Evolutionary conservation across 257 asterid genomes (phyloP).

Genomic region (Coffea canephora): DNA sequence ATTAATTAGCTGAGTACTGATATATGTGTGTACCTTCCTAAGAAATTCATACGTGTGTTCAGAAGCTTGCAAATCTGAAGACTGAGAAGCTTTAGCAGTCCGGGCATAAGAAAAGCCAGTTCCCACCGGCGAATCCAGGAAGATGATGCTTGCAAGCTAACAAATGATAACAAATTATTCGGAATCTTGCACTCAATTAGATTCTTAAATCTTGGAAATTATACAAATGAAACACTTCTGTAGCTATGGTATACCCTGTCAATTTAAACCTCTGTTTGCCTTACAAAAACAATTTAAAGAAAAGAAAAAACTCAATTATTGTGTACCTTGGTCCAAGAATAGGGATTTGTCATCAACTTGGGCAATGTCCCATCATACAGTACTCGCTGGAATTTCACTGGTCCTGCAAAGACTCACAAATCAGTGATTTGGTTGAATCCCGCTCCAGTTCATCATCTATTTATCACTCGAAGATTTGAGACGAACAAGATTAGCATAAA

Average conservation of each 20-base stretch:
- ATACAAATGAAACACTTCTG: background rate
- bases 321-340: slow-evolving; percentile 35
- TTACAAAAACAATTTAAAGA: too few species aligned
- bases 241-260: background rate
- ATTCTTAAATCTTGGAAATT: background rate
- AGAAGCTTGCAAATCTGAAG: slow-evolving; percentile 10
- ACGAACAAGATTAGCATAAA: background rate
- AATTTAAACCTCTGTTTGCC: background rate
- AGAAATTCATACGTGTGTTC: slow-evolving; percentile 27
- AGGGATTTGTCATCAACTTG: slow-evolving; percentile 17
- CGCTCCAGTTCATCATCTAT: background rate
- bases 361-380: slow-evolving; percentile 28
- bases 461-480: too few species aligned
- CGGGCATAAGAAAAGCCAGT: slow-evolving; percentile 35
- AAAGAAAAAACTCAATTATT: background rate
- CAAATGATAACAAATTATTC: background rate
- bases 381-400: slow-evolving; percentile 14
- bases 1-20: background rate
- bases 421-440: background rate
- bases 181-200: background rate
- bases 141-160: slow-evolving; percentile 28
- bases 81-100: slow-evolving; percentile 17
- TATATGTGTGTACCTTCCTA: slow-evolving; percentile 17
- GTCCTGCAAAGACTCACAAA: slow-evolving; percentile 17
- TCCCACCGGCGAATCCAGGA: slow-evolving; percentile 29